Base-by-base conservation (phyloP, 192 early-diverging fungal species). In the Coemansia sp. region DNA sequence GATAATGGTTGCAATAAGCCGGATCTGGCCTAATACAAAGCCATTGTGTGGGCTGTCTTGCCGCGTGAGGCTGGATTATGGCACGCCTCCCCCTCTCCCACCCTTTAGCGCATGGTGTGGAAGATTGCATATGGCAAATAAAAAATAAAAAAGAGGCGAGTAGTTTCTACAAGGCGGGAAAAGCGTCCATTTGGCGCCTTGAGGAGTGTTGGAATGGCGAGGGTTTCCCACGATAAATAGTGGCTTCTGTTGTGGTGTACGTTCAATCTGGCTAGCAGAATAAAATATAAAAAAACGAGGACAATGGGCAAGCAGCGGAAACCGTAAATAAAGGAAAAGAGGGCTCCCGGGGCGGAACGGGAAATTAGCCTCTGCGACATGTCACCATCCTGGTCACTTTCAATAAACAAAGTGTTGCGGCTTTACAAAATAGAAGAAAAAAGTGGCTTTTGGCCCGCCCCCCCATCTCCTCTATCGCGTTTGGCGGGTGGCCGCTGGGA, bases 261-360 rank as follows among this genome's bases (percentile, higher is more conserved):
- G 20, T 47, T 22, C 32, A 35, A 29, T 35, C 17, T 35, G 11
- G 32, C 45, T n/a, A n/a, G n/a, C n/a, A n/a, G n/a, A n/a, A n/a
- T n/a, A n/a, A n/a, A n/a, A n/a, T n/a, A n/a, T n/a, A n/a, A n/a
- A n/a, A n/a, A n/a, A n/a, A n/a, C n/a, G n/a, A n/a, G n/a, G 3
- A 63, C 31, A 59, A 59, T 38, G 57, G n/a, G 31, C 2, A 36
- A n/a, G n/a, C n/a, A n/a, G 19, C 45, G 8, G 6, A 46, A 46
- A 7, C 27, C 32, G 60, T 46, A 45, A 46, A 62, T 62, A 57
- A 36, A 39, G 36, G 36, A n/a, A 59, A 43, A 43, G n/a, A n/a
- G n/a, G n/a, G n/a, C n/a, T n/a, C n/a, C n/a, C n/a, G n/a, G n/a
- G n/a, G n/a, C n/a, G n/a, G n/a, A n/a, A n/a, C n/a, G 47, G 24